phyloP scores from a whole-genome alignment of 2,329 filamentous ascomycete species.

The Colletotrichum acutatum region DNA sequence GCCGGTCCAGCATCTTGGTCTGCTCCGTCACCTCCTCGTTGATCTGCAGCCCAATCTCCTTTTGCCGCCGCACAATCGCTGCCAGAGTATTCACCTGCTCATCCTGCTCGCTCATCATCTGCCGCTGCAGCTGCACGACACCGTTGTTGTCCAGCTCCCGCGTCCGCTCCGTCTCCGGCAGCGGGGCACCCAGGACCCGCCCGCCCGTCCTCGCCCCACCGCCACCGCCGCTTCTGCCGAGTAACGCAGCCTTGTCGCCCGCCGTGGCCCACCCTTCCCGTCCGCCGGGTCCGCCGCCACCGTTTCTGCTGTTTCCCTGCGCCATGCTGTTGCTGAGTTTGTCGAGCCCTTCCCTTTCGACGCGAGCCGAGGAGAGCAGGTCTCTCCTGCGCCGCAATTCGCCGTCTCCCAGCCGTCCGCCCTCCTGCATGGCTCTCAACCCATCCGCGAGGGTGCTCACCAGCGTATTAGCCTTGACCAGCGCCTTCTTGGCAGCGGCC shows the following conservation, averaged over 20 bases:
- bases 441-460: conserved; percentile 74
- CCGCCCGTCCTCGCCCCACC: conserved; percentile 55
- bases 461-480: conserved; percentile 75
- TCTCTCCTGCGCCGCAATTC: conserved; percentile 79
- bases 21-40: conserved; percentile 79
- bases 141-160: conserved; percentile 81
- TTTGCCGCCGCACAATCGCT: conserved; percentile 77
- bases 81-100: conserved; percentile 75
- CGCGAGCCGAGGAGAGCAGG: conserved; percentile 74
- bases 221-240: conserved; percentile 49
- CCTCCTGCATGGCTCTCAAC: conserved; percentile 66
- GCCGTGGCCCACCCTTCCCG: conserved; percentile 60
- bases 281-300: conserved; percentile 58
- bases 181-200: conserved; percentile 77
- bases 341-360: conserved; percentile 82
- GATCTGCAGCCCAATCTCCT: conserved; percentile 82
- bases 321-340: conserved; percentile 70
- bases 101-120: conserved; percentile 81
- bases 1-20: conserved; percentile 73
- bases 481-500: conserved; percentile 78
- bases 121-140: conserved; percentile 77
- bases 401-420: conserved; percentile 73
- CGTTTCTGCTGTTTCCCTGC: conserved; percentile 41
- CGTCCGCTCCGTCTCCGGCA: conserved; percentile 80
- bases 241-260: conserved; percentile 61